Evolutionary conservation across 164 flowering plant genomes (phyloP), one percentile per base, ranked within the genome.

Genomic region (Macadamia integrifolia): DNA sequence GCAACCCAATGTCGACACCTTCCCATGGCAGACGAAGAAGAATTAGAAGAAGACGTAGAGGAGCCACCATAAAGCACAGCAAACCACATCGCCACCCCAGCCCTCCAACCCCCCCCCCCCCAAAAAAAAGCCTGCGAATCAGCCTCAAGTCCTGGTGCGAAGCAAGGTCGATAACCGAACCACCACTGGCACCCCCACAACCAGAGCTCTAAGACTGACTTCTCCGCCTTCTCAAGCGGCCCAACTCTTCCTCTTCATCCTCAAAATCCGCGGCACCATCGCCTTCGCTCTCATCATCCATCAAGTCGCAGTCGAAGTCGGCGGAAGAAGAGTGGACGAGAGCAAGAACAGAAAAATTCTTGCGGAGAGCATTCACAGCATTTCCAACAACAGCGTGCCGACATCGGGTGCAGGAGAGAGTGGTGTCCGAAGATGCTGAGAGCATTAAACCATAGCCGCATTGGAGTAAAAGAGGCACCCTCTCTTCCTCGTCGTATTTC

Each of bases 361-460:
- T 95, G 44, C 86, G 81, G 8, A 95, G 85, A 8, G 96, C 90
- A 6, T 76, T 71, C 29, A 95, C 96, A 67, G 94, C 86, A 82
- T 95, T 95, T 8, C 99, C 99, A 23, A 95, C 94, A 57, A 77
- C 46, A 62, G 98, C 80, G 73, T 89, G 90, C 69, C 99, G 94
- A 80, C 99, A 95, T 11, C 95, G 79, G 43, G 99, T 98, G 69
- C 99, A 95, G 12, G 92, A 67, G 28, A 92, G 86, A 12, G 88
- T 69, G 6, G 85, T 79, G 65, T 92, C 97, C 1, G 82, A 50
- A 0, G 96, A 83, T 3, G 96, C 79, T 0, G 94, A 65, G 83
- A 92, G 89, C 90, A 95, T 82, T 29, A 89, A 95, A n/a, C 97
- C 97, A 58, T 95, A 98, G 43, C 99, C 99, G 82, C 99, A 95